These are phyloP conservation scores for Metschnikowia aberdeeniae DNA, from an alignment of 805 yeast genomes.

Conservation along the genomic window DNA sequence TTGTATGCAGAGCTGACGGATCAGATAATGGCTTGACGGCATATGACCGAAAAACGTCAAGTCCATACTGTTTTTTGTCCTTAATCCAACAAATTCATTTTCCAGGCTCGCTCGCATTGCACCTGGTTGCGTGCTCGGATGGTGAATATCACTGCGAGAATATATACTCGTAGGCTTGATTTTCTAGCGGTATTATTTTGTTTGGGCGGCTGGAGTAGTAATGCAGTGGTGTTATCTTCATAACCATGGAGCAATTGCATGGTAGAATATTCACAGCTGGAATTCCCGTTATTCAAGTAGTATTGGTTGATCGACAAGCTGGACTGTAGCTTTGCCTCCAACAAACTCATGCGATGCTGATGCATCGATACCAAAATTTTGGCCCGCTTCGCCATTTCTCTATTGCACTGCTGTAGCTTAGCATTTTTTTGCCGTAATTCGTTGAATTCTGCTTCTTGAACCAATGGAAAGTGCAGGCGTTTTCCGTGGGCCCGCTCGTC, in stretches of 20 bases:
- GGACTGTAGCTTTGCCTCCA: constrained; percentile 9
- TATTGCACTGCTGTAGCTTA: constrained; percentile 3
- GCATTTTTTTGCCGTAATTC: constrained; percentile 4
- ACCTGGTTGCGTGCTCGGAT: constrained; percentile 9
- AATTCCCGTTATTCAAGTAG: constrained; percentile 1
- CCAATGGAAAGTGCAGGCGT: neutral
- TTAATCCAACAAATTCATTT: neutral
- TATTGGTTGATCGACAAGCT: constrained; percentile 8
- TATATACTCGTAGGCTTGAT: constrained; percentile 10
- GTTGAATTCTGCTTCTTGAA: constrained; percentile 3
- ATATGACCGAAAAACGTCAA: too few relatives aligned
- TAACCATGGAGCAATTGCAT: constrained; percentile 8
- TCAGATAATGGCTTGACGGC: too few relatives aligned
- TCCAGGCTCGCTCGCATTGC: neutral
- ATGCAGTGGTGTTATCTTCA: neutral
- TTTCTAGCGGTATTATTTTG: neutral
- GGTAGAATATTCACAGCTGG: constrained; percentile 8
- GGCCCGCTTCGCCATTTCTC: constrained; percentile 8
- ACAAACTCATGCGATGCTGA: constrained; percentile 6
- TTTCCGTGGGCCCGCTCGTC: neutral
- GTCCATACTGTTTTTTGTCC: neutral
- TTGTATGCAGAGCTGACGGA: too few relatives aligned
- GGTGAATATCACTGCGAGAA: constrained; percentile 14
- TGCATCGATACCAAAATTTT: constrained; percentile 6
- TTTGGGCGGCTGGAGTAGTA: neutral